Percentiles rank a stretch among this genome's conserved stretches.
phyloP scores from a whole-genome alignment of 2,329 filamentous ascomycete species.

The Podosphaera xanthii region DNA sequence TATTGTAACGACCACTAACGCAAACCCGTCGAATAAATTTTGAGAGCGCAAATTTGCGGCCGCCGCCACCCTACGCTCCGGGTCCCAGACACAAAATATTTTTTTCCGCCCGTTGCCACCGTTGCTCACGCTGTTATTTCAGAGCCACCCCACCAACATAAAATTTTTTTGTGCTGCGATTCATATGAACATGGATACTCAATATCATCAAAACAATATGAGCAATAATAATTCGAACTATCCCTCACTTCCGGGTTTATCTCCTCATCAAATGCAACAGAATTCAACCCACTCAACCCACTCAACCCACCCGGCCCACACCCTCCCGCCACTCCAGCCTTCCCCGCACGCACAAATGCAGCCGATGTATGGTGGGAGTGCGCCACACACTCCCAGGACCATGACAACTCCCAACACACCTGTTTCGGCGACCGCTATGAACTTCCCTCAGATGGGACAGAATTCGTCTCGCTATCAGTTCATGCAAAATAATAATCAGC shows the following conservation, averaged over 20 bases:
- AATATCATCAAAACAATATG: conserved; percentile 14
- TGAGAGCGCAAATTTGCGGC: too few species aligned
- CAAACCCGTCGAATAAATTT: too few species aligned
- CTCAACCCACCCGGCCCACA: conserved; percentile 19
- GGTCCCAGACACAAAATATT: too few species aligned
- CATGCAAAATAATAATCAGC: conserved; percentile 12
- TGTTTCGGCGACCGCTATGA: conserved; percentile 25
- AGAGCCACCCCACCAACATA: too few species aligned
- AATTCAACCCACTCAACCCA: conserved; percentile 19
- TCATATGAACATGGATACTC: conserved; percentile 3
- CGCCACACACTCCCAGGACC: conserved; percentile 33
- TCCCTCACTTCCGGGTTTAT: conserved; percentile 13
- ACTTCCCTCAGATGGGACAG: conserved; percentile 33
- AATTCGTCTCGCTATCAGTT: conserved; percentile 10
- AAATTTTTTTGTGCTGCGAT: too few species aligned
- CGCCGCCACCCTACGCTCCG: too few species aligned
- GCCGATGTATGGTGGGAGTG: conserved; percentile 25
- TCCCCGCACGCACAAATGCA: conserved; percentile 27
- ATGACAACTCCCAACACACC: conserved; percentile 40
- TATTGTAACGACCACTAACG: too few species aligned
- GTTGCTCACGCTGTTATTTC: too few species aligned
- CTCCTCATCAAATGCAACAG: conserved; percentile 19
- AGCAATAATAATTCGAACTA: conserved; percentile 13
- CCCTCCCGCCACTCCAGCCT: conserved; percentile 29
- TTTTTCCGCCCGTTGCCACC: too few species aligned